Base-by-base conservation (phyloP, 2,329 filamentous ascomycete genomes). In the Dothistroma pini region DNA sequence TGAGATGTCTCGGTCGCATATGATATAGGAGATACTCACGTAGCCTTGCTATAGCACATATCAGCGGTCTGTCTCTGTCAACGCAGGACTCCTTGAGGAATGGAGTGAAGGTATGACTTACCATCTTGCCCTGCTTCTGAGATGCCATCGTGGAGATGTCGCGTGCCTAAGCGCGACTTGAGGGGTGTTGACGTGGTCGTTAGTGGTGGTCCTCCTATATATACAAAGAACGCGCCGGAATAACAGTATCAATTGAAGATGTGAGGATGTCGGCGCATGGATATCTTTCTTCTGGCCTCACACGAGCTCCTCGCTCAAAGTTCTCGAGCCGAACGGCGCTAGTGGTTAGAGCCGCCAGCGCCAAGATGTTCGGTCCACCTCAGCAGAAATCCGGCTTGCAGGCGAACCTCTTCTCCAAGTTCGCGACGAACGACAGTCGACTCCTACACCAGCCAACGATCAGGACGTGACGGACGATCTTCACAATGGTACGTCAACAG, bases 101-200 rank as follows among this genome's bases (percentile, higher is more conserved):
- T 60, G 34, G 50, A 62, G 62, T 54, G 63, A 56, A 25, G 52
- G 48, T 35, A 57, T 62, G 47, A 87, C 91, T 84, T 83, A 97
- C 95, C 95, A 99, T 97, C 85, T 99, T 97, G 80, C 95, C 95
- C 80, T 97, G 93, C 80, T 96, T 96, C 85, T 72, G 70, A 41
- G 53, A 55, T 41, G 44, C 25, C 79, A 81, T 82, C 68, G 47
- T 75, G 68, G 60, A 62, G 53, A 59, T 56, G 53, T 68, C 69
- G 77, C 78, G 71, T 64, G 68, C 68, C 67, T 54, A 71, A 75
- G 72, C 76, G 77, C 78, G 75, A 72, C 75, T 77, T 74, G 38
- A 25, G 22, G 10, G 25, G 31, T 4, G 21, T 29, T 14, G 31
- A 51, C 25, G 19, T 57, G 32, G n/a, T 63, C 44, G 12, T 5